A percentile compares a stretch with the other conserved stretches of the same genome.
Conservation (phyloP, 2,329 filamentous ascomycete genomes). For the Dothidotthia symphoricarpi region DNA sequence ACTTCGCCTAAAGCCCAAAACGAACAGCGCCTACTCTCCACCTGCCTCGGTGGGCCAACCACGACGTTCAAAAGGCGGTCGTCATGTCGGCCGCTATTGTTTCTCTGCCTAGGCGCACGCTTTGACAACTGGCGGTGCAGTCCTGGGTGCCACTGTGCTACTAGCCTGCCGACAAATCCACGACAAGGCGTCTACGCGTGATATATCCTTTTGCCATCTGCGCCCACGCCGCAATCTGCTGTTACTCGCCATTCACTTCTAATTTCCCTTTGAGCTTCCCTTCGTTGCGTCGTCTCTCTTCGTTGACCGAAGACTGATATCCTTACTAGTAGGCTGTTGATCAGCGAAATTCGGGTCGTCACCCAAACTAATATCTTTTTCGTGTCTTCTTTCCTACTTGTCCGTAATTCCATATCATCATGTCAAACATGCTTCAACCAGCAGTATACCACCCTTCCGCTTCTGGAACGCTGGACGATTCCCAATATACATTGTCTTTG, state of each 20-base stretch:
- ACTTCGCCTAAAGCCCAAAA: slow-evolving; percentile 24
- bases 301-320: slow-evolving; percentile 49
- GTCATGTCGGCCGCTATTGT: slow-evolving; percentile 37
- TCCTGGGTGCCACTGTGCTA: slow-evolving; percentile 30
- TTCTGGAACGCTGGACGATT: slow-evolving; percentile 26
- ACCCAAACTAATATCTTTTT: slow-evolving; percentile 37
- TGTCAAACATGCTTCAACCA: slow-evolving; percentile 50
- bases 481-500: slow-evolving; percentile 45
- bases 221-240: slow-evolving; percentile 28
- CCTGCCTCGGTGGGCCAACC: slow-evolving; percentile 28
- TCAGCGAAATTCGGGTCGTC: slow-evolving; percentile 38
- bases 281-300: slow-evolving; percentile 32
- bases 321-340: slow-evolving; percentile 46
- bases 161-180: slow-evolving; percentile 23
- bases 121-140: slow-evolving; percentile 28
- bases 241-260: slow-evolving; percentile 39
- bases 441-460: slow-evolving; percentile 47
- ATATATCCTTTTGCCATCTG: slow-evolving; percentile 36
- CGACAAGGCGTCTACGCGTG: slow-evolving; percentile 31
- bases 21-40: slow-evolving; percentile 19
- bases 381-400: slow-evolving; percentile 23
- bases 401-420: slow-evolving; percentile 39
- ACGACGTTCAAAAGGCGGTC: slow-evolving; percentile 16
- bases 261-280: slow-evolving; percentile 27
- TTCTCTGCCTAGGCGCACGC: slow-evolving; percentile 29